Evolutionary conservation across 2,329 filamentous ascomycete genomes (phyloP).

Genomic region (Didymella segeticola): DNA sequence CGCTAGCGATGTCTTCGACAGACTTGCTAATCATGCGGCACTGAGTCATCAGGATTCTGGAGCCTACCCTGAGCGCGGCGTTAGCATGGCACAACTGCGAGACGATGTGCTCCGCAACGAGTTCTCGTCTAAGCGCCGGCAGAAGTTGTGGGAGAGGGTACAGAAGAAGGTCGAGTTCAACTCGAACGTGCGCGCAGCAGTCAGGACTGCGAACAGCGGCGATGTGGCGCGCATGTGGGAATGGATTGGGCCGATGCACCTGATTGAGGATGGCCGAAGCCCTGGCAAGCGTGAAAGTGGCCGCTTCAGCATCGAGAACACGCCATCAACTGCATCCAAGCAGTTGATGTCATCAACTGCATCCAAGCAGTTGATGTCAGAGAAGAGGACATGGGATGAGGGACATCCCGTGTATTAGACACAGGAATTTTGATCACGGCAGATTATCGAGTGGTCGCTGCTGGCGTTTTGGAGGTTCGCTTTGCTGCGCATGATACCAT

Average conservation of each 20-base stretch:
- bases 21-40: slow-evolving; percentile 82
- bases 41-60: slow-evolving; percentile 71
- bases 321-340: slow-evolving; percentile 37
- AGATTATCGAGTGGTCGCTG: slow-evolving; percentile 5
- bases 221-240: slow-evolving; percentile 70
- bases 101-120: slow-evolving; percentile 88
- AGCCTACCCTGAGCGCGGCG: slow-evolving; percentile 74
- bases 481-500: slow-evolving; percentile 40
- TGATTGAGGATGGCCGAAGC: slow-evolving; percentile 53
- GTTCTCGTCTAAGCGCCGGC: slow-evolving; percentile 76
- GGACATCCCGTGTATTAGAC: slow-evolving; percentile 55
- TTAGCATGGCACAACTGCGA: slow-evolving; percentile 86
- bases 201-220: slow-evolving; percentile 63
- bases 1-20: slow-evolving; percentile 82
- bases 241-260: slow-evolving; percentile 67
- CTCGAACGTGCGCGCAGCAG: slow-evolving; percentile 85
- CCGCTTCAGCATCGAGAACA: slow-evolving; percentile 45
- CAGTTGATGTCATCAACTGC: slow-evolving; percentile 37
- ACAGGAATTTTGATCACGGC: background rate
- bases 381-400: slow-evolving; percentile 55
- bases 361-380: slow-evolving; percentile 36
- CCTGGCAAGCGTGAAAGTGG: slow-evolving; percentile 41
- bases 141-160: slow-evolving; percentile 85
- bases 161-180: slow-evolving; percentile 88
- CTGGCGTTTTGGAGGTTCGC: slow-evolving; percentile 7